phyloP scores from a whole-genome alignment of 108 stramenopile genomes.

The Skeletonema potamos region DNA sequence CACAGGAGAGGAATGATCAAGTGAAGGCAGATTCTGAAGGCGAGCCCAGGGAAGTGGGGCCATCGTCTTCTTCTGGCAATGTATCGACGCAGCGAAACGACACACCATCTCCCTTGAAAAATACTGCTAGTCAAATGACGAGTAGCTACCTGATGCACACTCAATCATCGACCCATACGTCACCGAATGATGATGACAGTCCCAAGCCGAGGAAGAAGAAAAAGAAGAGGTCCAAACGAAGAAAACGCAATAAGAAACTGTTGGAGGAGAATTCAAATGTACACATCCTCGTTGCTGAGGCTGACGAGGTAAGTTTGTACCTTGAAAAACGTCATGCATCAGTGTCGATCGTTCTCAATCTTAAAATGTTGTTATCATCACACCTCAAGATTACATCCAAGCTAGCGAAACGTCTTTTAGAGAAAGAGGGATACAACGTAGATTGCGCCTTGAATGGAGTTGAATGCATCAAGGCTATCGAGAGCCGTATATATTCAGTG shows the following conservation, averaged over 20 bases:
- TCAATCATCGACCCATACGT: background rate
- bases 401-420: conserved; percentile 42
- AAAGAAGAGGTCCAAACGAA: conserved; percentile 11
- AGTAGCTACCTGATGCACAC: background rate
- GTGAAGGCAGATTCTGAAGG: conserved; percentile 4
- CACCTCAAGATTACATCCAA: conserved; percentile 26
- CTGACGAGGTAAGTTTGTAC: conserved; percentile 33
- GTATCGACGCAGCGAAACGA: background rate
- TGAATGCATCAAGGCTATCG: conserved; percentile 37
- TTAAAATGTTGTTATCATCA: background rate
- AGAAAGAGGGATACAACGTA: conserved; percentile 53
- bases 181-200: background rate
- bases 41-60: conserved; percentile 8
- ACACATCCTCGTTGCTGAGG: conserved; percentile 28
- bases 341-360: background rate
- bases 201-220: conserved; percentile 7
- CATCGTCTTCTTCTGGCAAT: background rate
- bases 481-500: conserved; percentile 29
- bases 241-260: conserved; percentile 26
- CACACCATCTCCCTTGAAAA: background rate
- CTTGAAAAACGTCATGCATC: background rate
- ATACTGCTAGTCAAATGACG: background rate
- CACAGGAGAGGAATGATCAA: conserved; percentile 33
- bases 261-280: conserved; percentile 44
- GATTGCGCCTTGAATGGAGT: conserved; percentile 37